Conservation (phyloP, 2,329 filamentous ascomycete species). For the Ceratocystis harringtonii region DNA sequence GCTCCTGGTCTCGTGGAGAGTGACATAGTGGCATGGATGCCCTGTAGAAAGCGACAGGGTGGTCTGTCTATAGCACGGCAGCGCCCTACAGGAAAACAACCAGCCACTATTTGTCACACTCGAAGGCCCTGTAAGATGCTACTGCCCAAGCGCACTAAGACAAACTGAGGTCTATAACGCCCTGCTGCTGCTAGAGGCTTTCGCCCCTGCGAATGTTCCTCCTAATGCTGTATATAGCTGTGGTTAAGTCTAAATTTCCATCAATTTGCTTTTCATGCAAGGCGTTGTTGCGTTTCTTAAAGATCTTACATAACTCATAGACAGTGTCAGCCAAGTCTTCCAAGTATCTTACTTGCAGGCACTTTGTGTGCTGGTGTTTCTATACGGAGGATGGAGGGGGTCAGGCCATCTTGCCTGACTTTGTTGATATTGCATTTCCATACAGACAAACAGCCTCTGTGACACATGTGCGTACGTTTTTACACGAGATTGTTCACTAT, state of each 20-base stretch:
- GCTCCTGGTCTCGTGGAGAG: neutral
- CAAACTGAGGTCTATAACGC: neutral
- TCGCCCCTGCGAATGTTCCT: no score
- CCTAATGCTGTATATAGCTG: no score
- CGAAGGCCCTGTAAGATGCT: neutral
- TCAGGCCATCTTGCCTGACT: no score
- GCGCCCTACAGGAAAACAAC: neutral
- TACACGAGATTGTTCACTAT: neutral
- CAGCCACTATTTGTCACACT: neutral
- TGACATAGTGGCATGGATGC: neutral
- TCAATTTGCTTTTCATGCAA: slow-evolving; percentile 3
- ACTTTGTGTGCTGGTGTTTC: neutral
- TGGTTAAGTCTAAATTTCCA: neutral
- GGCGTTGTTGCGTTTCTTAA: neutral
- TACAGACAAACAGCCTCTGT: no score
- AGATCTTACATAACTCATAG: neutral
- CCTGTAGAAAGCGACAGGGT: neutral
- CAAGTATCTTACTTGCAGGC: neutral
- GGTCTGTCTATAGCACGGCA: neutral
- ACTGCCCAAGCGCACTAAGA: neutral
- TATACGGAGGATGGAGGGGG: no score
- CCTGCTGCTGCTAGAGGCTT: no score
- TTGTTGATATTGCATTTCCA: no score
- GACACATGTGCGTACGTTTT: neutral
- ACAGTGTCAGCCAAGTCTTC: slow-evolving; percentile 5